phyloP scores from a whole-genome alignment of 805 yeast species.

The Lachancea mirantina region DNA sequence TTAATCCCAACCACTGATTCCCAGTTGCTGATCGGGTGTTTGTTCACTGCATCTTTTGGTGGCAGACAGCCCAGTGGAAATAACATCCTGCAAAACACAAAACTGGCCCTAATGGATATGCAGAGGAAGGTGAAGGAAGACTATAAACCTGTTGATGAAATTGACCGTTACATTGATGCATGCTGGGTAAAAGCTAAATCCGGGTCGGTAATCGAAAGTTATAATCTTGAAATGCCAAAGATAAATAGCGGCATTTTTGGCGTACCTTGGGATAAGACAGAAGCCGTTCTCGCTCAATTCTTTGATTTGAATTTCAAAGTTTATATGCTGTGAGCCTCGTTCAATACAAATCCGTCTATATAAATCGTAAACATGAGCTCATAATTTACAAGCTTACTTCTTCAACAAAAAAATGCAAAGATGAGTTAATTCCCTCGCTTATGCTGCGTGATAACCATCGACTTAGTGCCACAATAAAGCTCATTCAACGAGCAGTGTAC shows the following conservation, averaged over 20 bases:
- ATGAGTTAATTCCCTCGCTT: no score
- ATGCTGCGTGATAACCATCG: no score
- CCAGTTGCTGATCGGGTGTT: slow-evolving; percentile 45
- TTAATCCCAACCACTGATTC: slow-evolving; percentile 21
- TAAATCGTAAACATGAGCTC: no score
- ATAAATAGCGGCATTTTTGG: slow-evolving; percentile 76
- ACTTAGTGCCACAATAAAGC: no score
- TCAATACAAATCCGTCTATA: no score
- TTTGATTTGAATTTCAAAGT: slow-evolving; percentile 14
- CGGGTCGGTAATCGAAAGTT: slow-evolving; percentile 9
- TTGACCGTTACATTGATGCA: slow-evolving; percentile 54
- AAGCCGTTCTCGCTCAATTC: slow-evolving; percentile 36
- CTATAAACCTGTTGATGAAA: slow-evolving; percentile 41
- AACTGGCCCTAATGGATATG: slow-evolving; percentile 42
- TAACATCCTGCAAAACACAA: slow-evolving; percentile 47
- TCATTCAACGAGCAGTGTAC: no score
- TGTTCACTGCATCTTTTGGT: slow-evolving; percentile 62
- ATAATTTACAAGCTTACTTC: no score
- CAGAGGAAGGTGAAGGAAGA: slow-evolving; percentile 29
- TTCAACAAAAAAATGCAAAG: no score
- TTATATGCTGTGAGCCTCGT: slow-evolving; percentile 31
- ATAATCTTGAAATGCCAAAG: slow-evolving; percentile 54
- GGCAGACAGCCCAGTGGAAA: slow-evolving; percentile 36
- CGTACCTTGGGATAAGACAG: slow-evolving; percentile 75
- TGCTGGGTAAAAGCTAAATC: slow-evolving; percentile 49